Evolutionary conservation across 495 filamentous ascomycete species (phyloP), one percentile per base, ranked within the genome.

Genomic region (Penicillium soppii): DNA sequence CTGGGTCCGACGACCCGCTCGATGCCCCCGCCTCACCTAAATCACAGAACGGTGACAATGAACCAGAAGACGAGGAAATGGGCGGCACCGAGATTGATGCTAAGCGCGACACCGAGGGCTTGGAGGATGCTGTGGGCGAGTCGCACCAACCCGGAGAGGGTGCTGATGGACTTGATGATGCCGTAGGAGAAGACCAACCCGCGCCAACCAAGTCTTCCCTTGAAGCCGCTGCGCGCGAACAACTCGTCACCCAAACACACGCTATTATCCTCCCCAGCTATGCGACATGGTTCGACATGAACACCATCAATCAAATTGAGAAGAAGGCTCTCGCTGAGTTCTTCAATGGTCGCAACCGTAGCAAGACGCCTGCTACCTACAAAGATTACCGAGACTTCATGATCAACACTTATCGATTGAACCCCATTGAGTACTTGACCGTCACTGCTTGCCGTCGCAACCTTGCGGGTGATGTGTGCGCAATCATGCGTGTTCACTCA

Each of bases 381-480:
- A 97, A 97, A 70, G 94, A 98, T 64, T 97, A 97, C 69, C 85
- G 94, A 52, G 92, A 97, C 62, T 98, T 98, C 70, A 98, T 98
- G 94, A 92, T 98, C 69, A 97, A 97, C 67, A 96, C 94, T 15
- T 98, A 98, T 70, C 83, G 94, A 17, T 72, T 98, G 41, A 97
- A 97, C 66, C 94, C 94, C 3, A 80, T 89, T 21, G 94, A 98
- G 69, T 98, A 98, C 63, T 78, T 98, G 33, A 98, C 95, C 13
- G 91, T 98, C 46, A 98, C 94, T 8, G 94, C 94, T n/a, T 98
- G 94, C 65, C 78, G 94, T 53, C 84, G 94, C 47, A 98, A 98
- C 67, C 78, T 98, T 55, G 92, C 95, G 7, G 94, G 94, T 52
- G 94, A 98, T 71, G 94, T 98, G 45, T 97, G 94, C 68, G 94